A percentile compares a stretch with the other conserved stretches of the same genome.
Conservation (phyloP, 345 rosid species). For the Eucalyptus polyanthemos region DNA sequence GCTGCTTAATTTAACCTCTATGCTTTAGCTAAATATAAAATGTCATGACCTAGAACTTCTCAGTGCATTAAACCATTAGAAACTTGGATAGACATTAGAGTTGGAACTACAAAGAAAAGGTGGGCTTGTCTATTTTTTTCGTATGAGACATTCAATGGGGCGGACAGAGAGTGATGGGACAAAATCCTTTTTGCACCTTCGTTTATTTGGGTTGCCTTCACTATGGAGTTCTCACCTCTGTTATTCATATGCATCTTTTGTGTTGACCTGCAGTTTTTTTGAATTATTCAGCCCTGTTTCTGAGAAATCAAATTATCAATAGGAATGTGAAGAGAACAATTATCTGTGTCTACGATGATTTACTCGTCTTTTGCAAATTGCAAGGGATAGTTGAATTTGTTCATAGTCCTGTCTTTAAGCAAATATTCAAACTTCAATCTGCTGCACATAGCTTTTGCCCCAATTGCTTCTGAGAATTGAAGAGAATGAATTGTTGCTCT, state of each 20-base stretch:
- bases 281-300: background rate
- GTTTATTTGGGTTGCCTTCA: background rate
- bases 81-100: background rate
- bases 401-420: background rate
- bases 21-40: background rate
- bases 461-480: background rate
- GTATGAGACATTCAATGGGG: background rate
- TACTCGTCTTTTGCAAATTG: background rate
- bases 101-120: background rate
- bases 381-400: background rate
- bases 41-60: background rate
- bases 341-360: background rate
- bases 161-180: background rate
- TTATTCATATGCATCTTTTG: background rate
- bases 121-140: background rate
- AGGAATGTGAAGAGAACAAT: background rate
- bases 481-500: background rate
- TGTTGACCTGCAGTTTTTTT: background rate
- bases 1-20: slow-evolving; percentile 1
- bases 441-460: background rate
- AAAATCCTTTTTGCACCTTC: background rate
- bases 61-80: background rate
- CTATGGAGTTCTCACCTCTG: background rate
- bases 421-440: background rate
- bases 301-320: background rate